Percentiles rank a stretch among this genome's conserved stretches.
Evolutionary conservation across 306 rosid species (phyloP).

Genomic region (Abrus pulchellus): DNA sequence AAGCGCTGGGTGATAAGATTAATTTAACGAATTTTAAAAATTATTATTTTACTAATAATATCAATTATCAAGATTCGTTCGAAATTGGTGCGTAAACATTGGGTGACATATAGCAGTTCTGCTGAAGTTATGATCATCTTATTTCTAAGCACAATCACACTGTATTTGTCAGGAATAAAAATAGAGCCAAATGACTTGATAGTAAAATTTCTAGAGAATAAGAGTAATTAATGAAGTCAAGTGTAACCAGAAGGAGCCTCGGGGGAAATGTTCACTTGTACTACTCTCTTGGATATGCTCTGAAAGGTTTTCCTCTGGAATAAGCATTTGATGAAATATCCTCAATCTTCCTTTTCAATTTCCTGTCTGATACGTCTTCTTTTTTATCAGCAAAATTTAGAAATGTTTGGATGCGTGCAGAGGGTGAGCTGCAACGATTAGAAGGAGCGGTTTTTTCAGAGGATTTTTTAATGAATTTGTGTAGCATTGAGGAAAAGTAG

Average conservation of each 20-base stretch:
- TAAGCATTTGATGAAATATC: conserved; percentile 30
- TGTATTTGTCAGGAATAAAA: too few species aligned
- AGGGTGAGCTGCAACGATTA: conserved; percentile 37
- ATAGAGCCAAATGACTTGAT: background rate
- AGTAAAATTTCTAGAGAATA: background rate
- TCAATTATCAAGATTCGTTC: too few species aligned
- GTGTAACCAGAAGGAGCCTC: background rate
- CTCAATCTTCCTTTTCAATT: conserved; percentile 54
- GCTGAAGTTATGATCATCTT: too few species aligned
- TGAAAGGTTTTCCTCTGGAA: conserved; percentile 15
- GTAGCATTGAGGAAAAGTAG: conserved; percentile 57
- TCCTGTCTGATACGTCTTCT: conserved; percentile 49
- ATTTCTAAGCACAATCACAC: too few species aligned
- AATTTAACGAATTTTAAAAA: too few species aligned
- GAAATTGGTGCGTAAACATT: too few species aligned
- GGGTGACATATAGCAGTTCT: too few species aligned
- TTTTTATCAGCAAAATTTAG: conserved; percentile 71
- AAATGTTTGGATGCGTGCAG: conserved; percentile 68
- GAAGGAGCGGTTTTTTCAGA: conserved; percentile 42
- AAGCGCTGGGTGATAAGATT: too few species aligned
- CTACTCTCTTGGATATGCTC: conserved; percentile 43
- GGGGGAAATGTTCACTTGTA: conserved; percentile 23
- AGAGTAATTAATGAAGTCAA: background rate
- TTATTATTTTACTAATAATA: too few species aligned
- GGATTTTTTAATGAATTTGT: conserved; percentile 57